phyloP scores from a whole-genome alignment of 805 yeast genomes.

The Cyberlindnera nakhonratchasimensis region DNA sequence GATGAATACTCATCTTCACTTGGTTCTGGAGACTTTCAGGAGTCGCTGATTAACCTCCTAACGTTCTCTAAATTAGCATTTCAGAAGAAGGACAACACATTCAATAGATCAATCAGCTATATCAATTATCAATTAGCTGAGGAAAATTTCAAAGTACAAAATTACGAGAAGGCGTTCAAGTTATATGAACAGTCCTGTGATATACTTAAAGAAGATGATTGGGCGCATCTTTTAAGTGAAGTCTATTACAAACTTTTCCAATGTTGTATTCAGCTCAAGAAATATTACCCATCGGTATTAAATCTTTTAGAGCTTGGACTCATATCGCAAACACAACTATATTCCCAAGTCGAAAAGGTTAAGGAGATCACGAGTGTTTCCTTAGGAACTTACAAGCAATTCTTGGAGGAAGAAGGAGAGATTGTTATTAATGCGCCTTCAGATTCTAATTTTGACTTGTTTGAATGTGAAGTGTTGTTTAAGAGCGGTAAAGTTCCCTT shows the following conservation, averaged over 20 bases:
- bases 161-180: constrained; percentile 41
- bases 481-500: constrained; percentile 18
- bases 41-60: constrained; percentile 29
- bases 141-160: constrained; percentile 31
- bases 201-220: constrained; percentile 37
- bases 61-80: constrained; percentile 37
- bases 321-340: constrained; percentile 18
- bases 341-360: background rate
- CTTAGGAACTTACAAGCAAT: constrained; percentile 2
- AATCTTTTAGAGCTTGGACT: constrained; percentile 34
- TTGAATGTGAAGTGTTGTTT: constrained; percentile 26
- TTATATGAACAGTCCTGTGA: constrained; percentile 38
- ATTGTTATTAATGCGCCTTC: constrained; percentile 25
- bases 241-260: constrained; percentile 37
- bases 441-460: constrained; percentile 26
- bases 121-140: constrained; percentile 52
- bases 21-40: constrained; percentile 5
- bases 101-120: constrained; percentile 39
- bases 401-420: constrained; percentile 10
- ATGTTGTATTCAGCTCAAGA: constrained; percentile 35
- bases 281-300: constrained; percentile 32
- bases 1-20: constrained; percentile 15
- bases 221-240: constrained; percentile 35
- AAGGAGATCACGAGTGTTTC: background rate
- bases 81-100: constrained; percentile 32